A percentile compares a stretch with the other conserved stretches of the same genome.
These are phyloP conservation scores for Cymbopogon flexuosus DNA, from an alignment of 202 grass and related monocot genomes.

Conservation along the genomic window DNA sequence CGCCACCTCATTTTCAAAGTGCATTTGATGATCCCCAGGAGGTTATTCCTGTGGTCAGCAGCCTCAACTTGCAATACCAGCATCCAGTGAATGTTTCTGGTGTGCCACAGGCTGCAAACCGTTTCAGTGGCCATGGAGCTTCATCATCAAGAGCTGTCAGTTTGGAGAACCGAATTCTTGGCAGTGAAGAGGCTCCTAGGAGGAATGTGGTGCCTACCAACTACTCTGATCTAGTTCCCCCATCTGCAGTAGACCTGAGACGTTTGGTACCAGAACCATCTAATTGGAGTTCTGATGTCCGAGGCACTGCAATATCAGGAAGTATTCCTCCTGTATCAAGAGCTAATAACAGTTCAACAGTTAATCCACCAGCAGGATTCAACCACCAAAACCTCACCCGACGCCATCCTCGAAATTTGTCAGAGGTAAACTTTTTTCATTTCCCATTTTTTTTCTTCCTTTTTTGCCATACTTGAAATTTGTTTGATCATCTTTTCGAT, in stretches of 20 bases:
- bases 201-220: constrained; percentile 37
- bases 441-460: not conserved
- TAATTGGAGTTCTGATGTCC: constrained; percentile 47
- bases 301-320: constrained; percentile 45
- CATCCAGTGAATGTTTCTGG: constrained; percentile 44
- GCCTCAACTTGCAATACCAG: constrained; percentile 43
- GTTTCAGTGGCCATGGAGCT: constrained; percentile 48
- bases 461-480: not conserved
- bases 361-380: constrained; percentile 49
- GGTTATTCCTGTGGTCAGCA: constrained; percentile 42
- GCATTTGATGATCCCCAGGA: constrained; percentile 53
- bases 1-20: constrained; percentile 35
- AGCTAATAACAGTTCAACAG: constrained; percentile 40
- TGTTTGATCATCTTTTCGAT: not conserved
- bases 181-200: constrained; percentile 30
- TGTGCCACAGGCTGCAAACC: constrained; percentile 40
- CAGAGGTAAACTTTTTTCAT: constrained; percentile 44
- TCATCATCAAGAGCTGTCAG: constrained; percentile 47
- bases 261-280: constrained; percentile 43
- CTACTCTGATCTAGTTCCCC: constrained; percentile 37
- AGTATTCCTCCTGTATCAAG: constrained; percentile 48
- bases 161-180: constrained; percentile 49
- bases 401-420: constrained; percentile 54
- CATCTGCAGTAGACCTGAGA: constrained; percentile 30
- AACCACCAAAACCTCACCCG: constrained; percentile 49